Evolutionary conservation across 495 filamentous ascomycete genomes (phyloP), one percentile per base, ranked within the genome.

Genomic region (Melanomma pulvis-pyrius): DNA sequence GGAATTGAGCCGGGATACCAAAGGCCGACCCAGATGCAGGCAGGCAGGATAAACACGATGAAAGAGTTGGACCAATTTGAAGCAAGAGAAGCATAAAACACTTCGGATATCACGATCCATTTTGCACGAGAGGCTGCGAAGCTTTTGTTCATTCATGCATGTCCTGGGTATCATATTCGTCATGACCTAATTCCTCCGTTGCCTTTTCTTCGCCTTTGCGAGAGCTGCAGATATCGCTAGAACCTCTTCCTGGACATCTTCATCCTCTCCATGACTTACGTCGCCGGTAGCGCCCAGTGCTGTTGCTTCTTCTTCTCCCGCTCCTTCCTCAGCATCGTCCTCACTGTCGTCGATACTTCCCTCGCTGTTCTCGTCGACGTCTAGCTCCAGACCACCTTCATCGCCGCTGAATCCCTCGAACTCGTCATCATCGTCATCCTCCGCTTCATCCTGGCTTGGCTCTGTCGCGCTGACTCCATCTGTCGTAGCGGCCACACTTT

Each of bases 391-490:
- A 59, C 73, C 51, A 61, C 51, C 71, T 11, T 78, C 81, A 62
- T 81, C 83, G 61, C 79, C 82, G 24, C 74, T 77, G 59, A 85
- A 85, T 15, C 82, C 84, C n/a, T 81, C 76, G 56, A 86, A 82
- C n/a, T 80, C 79, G 59, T 80, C 75, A 7, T 75, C 73, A 15
- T 64, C 47, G 1, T 74, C 69, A 28, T 67, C 22, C 19, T 51
- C 26, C 22, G 17, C 48, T 29, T 25, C 48, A 9, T 25, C 8
- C n/a, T 44, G 39, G 39, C 39, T 44, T 12, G n/a, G 39, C 17
- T 44, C 50, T 67, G n/a, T 47, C 26, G 73, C 64, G 24, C 73
- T 49, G 15, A 15, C 63, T 2, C 56, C 44, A 2, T 70, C 73
- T 73, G 81, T 75, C 1, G 73, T 61, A 54, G 59, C 67, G 1